Conservation (phyloP, 352 stramenopile species). For the Paralagenidium karlingii region DNA sequence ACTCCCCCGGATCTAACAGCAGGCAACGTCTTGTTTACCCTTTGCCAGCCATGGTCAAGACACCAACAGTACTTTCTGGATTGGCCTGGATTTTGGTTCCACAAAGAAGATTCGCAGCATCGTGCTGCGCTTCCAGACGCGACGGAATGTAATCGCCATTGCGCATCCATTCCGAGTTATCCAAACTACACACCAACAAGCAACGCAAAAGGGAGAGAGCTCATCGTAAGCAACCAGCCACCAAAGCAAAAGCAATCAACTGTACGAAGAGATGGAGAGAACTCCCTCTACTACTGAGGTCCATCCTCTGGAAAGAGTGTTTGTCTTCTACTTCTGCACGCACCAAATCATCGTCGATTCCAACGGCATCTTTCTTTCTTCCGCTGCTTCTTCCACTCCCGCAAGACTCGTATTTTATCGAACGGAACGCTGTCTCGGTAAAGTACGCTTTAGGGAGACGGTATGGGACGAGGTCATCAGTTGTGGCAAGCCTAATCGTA, state of each 20-base stretch:
- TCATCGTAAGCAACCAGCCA: neutral
- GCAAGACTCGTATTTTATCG: too few species aligned
- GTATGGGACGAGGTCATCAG: too few species aligned
- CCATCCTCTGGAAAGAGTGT: neutral
- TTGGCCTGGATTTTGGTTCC: constrained; percentile 96
- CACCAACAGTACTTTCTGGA: constrained; percentile 96
- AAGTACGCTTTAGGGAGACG: too few species aligned
- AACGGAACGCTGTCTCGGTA: too few species aligned
- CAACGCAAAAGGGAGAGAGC: too few species aligned
- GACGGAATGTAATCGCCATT: constrained; percentile 99
- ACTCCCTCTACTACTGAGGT: neutral
- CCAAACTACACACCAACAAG: constrained; percentile 39
- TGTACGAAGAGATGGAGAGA: neutral
- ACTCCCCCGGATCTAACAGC: neutral
- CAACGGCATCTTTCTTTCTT: constrained; percentile 72
- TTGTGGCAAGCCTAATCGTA: too few species aligned
- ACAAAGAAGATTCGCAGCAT: constrained; percentile 96
- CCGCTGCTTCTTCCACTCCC: too few species aligned
- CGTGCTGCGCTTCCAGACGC: constrained; percentile 95
- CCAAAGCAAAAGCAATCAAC: neutral
- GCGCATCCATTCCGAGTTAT: constrained; percentile 98
- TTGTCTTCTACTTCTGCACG: constrained; percentile 6
- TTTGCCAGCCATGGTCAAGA: constrained; percentile 91
- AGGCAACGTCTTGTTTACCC: constrained; percentile 21
- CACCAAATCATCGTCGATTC: constrained; percentile 85